Conservation (phyloP, 2,329 filamentous ascomycete species). For the Xylaria polymorpha region DNA sequence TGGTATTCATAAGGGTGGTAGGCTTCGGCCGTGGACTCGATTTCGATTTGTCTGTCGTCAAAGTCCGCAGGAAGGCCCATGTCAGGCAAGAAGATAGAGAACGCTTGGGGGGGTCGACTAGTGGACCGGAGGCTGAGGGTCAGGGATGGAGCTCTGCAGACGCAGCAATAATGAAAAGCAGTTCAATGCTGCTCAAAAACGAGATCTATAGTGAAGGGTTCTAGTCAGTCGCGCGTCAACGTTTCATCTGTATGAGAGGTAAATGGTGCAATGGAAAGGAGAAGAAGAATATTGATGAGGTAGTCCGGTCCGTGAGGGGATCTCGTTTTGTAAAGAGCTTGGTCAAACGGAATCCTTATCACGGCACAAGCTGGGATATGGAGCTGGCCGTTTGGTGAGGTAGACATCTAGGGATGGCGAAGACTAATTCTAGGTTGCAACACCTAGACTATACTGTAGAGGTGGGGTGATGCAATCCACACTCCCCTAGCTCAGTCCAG, state of each 20-base stretch:
- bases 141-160: slow-evolving; percentile 39
- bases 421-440: slow-evolving; percentile 12
- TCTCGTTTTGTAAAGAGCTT: slow-evolving; percentile 10
- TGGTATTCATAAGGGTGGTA: slow-evolving; percentile 86
- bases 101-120: slow-evolving; percentile 20
- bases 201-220: slow-evolving; percentile 36
- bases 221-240: slow-evolving; percentile 36
- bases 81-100: slow-evolving; percentile 67
- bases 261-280: slow-evolving; percentile 25
- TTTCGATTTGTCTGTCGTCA: slow-evolving; percentile 73
- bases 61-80: slow-evolving; percentile 75
- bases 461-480: slow-evolving; percentile 44
- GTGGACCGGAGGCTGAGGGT: slow-evolving; percentile 36
- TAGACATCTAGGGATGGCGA: slow-evolving; percentile 3
- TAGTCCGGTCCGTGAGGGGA: slow-evolving; percentile 23
- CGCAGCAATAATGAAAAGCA: slow-evolving; percentile 42
- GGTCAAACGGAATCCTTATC: slow-evolving; percentile 16
- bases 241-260: slow-evolving; percentile 10
- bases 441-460: slow-evolving; percentile 35
- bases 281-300: slow-evolving; percentile 14
- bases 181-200: slow-evolving; percentile 47
- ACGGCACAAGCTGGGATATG: slow-evolving; percentile 1
- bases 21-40: slow-evolving; percentile 68
- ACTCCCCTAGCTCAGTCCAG: slow-evolving; percentile 33
- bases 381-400: slow-evolving; percentile 10